These are phyloP conservation scores for Chrysochromulina tobinii DNA, from an alignment of 78 protist genomes.

Conservation along the genomic window DNA sequence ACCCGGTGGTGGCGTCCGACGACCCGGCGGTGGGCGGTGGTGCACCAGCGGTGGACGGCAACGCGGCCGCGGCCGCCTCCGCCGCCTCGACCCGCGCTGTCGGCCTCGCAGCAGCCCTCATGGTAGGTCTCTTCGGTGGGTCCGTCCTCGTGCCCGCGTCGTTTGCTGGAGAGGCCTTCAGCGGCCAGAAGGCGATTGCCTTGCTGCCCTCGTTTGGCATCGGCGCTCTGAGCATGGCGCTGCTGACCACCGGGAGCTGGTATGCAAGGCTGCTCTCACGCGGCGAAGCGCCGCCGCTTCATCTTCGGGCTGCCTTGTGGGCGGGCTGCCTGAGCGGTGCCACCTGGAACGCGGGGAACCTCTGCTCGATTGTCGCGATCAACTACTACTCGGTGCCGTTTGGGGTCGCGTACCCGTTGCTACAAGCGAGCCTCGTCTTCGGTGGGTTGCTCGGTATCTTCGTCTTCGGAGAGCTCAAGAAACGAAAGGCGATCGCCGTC, in stretches of 20 bases:
- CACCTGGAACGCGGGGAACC: background rate
- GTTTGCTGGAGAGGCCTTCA: background rate
- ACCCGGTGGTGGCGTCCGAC: background rate
- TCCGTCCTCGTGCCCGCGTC: background rate
- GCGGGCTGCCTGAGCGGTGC: background rate
- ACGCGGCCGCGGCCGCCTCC: background rate
- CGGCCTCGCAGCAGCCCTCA: background rate
- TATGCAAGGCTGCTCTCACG: too few species aligned
- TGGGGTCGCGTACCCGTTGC: background rate
- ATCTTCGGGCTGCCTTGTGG: background rate
- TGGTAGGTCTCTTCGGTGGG: background rate
- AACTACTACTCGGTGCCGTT: background rate
- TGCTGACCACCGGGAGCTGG: too few species aligned
- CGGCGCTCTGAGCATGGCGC: background rate
- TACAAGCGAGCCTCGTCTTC: background rate
- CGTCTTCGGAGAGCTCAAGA: background rate
- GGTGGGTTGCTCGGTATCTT: background rate
- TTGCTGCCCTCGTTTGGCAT: background rate
- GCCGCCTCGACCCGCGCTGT: background rate
- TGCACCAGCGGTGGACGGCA: too few species aligned
- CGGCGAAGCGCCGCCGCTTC: too few species aligned
- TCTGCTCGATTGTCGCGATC: background rate
- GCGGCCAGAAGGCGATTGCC: background rate
- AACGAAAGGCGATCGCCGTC: background rate
- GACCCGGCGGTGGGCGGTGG: background rate